These are phyloP conservation scores for Aureobasidium subglaciale DNA, from an alignment of 2,329 filamentous ascomycete genomes.

Conservation along the genomic window DNA sequence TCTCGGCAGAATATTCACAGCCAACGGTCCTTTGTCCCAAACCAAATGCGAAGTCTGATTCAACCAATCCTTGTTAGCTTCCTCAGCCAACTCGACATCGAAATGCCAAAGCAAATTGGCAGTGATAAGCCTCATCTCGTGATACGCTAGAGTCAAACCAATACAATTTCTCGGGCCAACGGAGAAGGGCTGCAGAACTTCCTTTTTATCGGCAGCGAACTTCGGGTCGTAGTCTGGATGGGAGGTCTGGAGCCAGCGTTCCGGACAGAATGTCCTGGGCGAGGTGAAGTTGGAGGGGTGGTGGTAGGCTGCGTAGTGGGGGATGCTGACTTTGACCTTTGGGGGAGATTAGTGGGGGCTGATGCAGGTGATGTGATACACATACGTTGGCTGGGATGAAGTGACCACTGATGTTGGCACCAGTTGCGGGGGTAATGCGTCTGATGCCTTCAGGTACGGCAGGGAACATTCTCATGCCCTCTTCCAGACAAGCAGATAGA, in stretches of 20 bases:
- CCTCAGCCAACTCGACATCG: background rate
- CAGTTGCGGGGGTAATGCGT: slow-evolving; percentile 20
- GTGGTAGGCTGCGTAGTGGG: slow-evolving; percentile 10
- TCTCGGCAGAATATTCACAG: background rate
- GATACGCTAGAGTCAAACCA: slow-evolving; percentile 1
- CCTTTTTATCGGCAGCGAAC: slow-evolving; percentile 22
- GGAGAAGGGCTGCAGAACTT: slow-evolving; percentile 23
- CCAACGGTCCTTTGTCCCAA: slow-evolving; percentile 10
- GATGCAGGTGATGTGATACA: background rate
- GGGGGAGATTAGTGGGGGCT: background rate
- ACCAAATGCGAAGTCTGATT: background rate
- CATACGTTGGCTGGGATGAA: slow-evolving; percentile 20
- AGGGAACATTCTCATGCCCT: slow-evolving; percentile 38
- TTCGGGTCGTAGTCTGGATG: slow-evolving; percentile 13
- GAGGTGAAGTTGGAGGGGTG: slow-evolving; percentile 2
- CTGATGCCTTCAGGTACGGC: slow-evolving; percentile 31
- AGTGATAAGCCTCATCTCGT: slow-evolving; percentile 6
- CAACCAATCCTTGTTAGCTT: background rate
- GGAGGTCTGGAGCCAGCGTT: slow-evolving; percentile 24
- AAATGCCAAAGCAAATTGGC: slow-evolving; percentile 7
- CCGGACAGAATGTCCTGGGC: slow-evolving; percentile 24
- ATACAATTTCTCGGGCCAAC: slow-evolving; percentile 7
- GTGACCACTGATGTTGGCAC: slow-evolving; percentile 23
- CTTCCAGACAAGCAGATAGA: slow-evolving; percentile 37
- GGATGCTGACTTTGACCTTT: slow-evolving; percentile 6